Percentiles rank a stretch among this genome's conserved stretches.
Evolutionary conservation across 352 stramenopile genomes (phyloP).

Genomic region (Pythium chondricola): DNA sequence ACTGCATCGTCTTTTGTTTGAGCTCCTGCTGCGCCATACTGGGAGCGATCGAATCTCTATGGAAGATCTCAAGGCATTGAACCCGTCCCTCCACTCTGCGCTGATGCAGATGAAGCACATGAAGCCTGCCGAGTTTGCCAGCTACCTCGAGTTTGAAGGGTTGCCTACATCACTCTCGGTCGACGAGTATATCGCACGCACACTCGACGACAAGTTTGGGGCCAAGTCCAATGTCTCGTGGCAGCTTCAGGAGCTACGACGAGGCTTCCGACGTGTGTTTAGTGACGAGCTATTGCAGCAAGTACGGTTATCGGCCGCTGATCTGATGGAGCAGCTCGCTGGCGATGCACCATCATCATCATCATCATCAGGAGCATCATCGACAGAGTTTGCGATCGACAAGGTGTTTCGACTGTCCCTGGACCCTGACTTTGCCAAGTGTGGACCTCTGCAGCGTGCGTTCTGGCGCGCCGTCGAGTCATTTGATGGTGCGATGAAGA

Average conservation of each 20-base stretch:
- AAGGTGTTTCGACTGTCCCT: slow-evolving; percentile 46
- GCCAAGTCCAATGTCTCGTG: slow-evolving; percentile 32
- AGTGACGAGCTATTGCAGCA: slow-evolving; percentile 10
- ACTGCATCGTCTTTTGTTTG: slow-evolving; percentile 47
- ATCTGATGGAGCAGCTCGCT: slow-evolving; percentile 37
- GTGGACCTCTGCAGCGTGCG: slow-evolving; percentile 22
- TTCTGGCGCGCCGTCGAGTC: slow-evolving; percentile 55
- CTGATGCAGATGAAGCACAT: slow-evolving; percentile 45
- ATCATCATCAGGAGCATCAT: too few species aligned
- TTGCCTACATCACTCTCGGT: slow-evolving; percentile 24
- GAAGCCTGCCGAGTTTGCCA: slow-evolving; percentile 38
- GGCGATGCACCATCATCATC: slow-evolving; percentile 2
- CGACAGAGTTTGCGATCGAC: slow-evolving; percentile 35
- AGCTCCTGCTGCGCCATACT: slow-evolving; percentile 29
- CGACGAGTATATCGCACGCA: slow-evolving; percentile 40
- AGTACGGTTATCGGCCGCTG: slow-evolving; percentile 7
- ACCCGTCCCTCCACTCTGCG: slow-evolving; percentile 35
- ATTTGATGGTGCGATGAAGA: slow-evolving; percentile 47
- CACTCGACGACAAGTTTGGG: slow-evolving; percentile 47
- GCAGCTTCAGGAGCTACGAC: slow-evolving; percentile 38
- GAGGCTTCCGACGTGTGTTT: slow-evolving; percentile 42
- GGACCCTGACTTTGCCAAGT: slow-evolving; percentile 53
- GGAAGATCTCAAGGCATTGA: slow-evolving; percentile 38
- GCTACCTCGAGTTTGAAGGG: slow-evolving; percentile 53
- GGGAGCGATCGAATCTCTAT: slow-evolving; percentile 18